These are phyloP conservation scores for Trichoderma semiorbis DNA, from an alignment of 2,329 filamentous ascomycete genomes.

Conservation along the genomic window DNA sequence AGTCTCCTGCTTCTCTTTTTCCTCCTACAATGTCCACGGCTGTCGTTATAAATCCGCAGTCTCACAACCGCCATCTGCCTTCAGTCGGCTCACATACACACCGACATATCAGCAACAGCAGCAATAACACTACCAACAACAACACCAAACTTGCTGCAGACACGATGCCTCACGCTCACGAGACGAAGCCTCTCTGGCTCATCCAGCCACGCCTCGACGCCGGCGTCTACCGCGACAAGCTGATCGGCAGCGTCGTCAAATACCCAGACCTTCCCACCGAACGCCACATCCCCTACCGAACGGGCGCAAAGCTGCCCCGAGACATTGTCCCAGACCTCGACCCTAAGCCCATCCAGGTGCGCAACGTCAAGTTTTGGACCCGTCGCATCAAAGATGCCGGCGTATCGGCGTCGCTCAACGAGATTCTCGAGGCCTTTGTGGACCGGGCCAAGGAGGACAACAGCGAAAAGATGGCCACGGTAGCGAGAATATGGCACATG, in stretches of 20 bases:
- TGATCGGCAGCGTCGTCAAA: slow-evolving; percentile 31
- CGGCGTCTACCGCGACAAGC: slow-evolving; percentile 28
- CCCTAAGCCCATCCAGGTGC: slow-evolving; percentile 28
- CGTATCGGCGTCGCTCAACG: slow-evolving; percentile 26
- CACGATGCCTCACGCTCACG: slow-evolving; percentile 18
- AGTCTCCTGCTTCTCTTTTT: background rate
- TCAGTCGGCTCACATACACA: background rate
- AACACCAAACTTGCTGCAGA: background rate
- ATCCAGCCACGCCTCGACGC: slow-evolving; percentile 29
- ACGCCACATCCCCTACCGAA: slow-evolving; percentile 26
- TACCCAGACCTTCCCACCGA: slow-evolving; percentile 29
- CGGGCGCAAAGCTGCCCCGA: slow-evolving; percentile 20
- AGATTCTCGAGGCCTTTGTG: slow-evolving; percentile 28
- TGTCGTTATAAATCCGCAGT: background rate
- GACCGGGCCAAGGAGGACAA: slow-evolving; percentile 24
- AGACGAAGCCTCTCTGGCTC: slow-evolving; percentile 29
- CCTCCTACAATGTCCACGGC: background rate
- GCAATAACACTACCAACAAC: background rate
- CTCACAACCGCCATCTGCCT: background rate
- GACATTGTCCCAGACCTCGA: slow-evolving; percentile 28
- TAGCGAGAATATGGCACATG: slow-evolving; percentile 32
- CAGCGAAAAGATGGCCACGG: slow-evolving; percentile 25
- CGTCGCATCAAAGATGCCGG: slow-evolving; percentile 26
- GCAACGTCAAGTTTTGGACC: slow-evolving; percentile 30
- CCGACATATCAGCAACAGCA: background rate